These are phyloP conservation scores for Fusarium paranaense DNA, from an alignment of 2,329 filamentous ascomycete species.

Conservation along the genomic window DNA sequence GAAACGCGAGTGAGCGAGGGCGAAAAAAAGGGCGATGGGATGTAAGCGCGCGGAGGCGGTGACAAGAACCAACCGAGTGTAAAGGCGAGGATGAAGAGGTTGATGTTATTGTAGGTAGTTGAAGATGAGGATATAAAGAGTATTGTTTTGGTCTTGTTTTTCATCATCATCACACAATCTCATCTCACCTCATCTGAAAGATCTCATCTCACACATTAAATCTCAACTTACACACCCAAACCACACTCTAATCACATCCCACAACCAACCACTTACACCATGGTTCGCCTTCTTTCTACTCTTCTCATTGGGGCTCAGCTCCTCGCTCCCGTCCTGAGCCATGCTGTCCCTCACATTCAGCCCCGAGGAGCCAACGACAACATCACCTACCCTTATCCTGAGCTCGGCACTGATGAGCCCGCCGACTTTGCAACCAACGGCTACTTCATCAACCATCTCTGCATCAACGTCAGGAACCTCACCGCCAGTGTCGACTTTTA, in stretches of 20 bases:
- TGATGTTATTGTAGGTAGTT: neutral
- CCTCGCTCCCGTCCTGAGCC: neutral
- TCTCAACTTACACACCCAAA: neutral
- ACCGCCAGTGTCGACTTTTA: conserved; percentile 50
- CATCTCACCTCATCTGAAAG: neutral
- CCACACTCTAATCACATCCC: neutral
- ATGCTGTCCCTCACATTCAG: neutral
- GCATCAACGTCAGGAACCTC: conserved; percentile 47
- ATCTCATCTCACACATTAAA: neutral
- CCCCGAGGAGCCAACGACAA: neutral
- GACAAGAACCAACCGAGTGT: neutral
- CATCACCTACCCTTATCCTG: conserved; percentile 5
- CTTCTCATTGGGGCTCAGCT: neutral
- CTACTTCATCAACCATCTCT: conserved; percentile 52
- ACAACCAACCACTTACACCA: neutral
- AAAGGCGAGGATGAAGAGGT: neutral
- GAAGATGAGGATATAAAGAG: neutral
- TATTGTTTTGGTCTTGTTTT: neutral
- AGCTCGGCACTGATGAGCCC: conserved; percentile 36
- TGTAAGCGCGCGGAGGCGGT: neutral
- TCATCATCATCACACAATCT: neutral
- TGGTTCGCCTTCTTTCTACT: neutral
- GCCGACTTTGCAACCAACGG: conserved; percentile 47
- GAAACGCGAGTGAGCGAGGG: neutral
- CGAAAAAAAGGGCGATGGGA: neutral